Conservation (phyloP, 2,329 filamentous ascomycete species). For the Fusarium sp. region DNA sequence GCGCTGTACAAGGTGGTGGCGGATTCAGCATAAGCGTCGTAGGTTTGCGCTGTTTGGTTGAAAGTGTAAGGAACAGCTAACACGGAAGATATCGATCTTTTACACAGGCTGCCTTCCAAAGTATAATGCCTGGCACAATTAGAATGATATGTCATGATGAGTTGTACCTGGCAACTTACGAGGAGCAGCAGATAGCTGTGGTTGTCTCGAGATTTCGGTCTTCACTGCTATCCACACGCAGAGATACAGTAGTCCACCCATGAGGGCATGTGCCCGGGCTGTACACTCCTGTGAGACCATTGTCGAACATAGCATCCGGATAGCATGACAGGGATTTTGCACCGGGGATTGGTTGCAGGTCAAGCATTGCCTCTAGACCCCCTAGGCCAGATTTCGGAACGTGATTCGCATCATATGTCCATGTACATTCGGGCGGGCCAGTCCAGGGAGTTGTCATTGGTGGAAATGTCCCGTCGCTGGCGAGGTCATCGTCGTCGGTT, state of each 20-base stretch:
- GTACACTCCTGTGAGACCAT: slow-evolving; percentile 53
- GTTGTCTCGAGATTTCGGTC: slow-evolving; percentile 49
- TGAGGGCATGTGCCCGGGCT: slow-evolving; percentile 55
- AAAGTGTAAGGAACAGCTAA: slow-evolving; percentile 54
- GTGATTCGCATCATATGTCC: slow-evolving; percentile 53
- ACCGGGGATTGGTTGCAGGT: slow-evolving; percentile 52
- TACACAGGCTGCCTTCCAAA: slow-evolving; percentile 51
- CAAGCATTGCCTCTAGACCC: slow-evolving; percentile 53
- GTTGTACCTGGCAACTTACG: slow-evolving; percentile 48
- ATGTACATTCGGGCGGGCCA: slow-evolving; percentile 53
- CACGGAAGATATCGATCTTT: slow-evolving; percentile 51
- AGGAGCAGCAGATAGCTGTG: slow-evolving; percentile 56
- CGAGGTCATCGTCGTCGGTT: slow-evolving; percentile 38
- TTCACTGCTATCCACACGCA: slow-evolving; percentile 48
- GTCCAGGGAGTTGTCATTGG: slow-evolving; percentile 56
- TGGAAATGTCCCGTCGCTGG: slow-evolving; percentile 45
- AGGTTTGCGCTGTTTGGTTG: slow-evolving; percentile 51
- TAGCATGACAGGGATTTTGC: slow-evolving; percentile 56
- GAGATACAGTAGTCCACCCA: slow-evolving; percentile 55
- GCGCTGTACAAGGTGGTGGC: slow-evolving; percentile 54
- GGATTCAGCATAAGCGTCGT: slow-evolving; percentile 51
- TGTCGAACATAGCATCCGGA: slow-evolving; percentile 55
- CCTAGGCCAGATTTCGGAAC: slow-evolving; percentile 38
- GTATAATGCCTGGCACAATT: slow-evolving; percentile 50
- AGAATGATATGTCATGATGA: slow-evolving; percentile 15